These are phyloP conservation scores for Paramecium biaurelia DNA, from an alignment of 73 alveolate species.

Conservation along the genomic window DNA sequence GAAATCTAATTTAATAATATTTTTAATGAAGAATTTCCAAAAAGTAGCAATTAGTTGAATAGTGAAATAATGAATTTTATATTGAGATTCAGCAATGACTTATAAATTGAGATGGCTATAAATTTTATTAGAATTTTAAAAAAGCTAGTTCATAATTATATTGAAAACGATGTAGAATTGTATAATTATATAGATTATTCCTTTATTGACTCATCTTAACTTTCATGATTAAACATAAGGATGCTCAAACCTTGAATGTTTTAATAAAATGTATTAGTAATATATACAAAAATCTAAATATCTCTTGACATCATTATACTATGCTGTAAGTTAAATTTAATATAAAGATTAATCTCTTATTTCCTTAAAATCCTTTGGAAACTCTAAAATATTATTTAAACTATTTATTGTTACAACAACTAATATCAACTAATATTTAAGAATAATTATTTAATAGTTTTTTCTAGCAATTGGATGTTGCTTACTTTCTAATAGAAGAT, in stretches of 20 bases:
- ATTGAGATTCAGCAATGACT: neutral
- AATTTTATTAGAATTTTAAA: neutral
- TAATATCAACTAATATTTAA: neutral
- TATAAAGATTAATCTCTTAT: neutral
- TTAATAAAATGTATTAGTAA: neutral
- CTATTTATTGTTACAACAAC: neutral
- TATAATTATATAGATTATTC: neutral
- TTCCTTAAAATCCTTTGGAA: neutral
- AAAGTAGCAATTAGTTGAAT: neutral
- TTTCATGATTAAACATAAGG: neutral
- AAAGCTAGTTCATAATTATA: neutral
- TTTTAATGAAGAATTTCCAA: neutral
- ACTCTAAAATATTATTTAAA: neutral
- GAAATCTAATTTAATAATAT: neutral
- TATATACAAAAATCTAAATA: neutral
- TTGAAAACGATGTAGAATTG: neutral
- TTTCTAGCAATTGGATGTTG: neutral
- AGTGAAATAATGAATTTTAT: neutral
- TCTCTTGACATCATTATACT: neutral
- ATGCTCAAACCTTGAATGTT: neutral
- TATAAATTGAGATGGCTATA: neutral
- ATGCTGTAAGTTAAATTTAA: neutral
- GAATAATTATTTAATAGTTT: neutral
- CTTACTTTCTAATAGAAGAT: neutral
- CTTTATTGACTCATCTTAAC: neutral